phyloP scores from a whole-genome alignment of 163 green algal genomes.

The Trebouxia gelatinosa region DNA sequence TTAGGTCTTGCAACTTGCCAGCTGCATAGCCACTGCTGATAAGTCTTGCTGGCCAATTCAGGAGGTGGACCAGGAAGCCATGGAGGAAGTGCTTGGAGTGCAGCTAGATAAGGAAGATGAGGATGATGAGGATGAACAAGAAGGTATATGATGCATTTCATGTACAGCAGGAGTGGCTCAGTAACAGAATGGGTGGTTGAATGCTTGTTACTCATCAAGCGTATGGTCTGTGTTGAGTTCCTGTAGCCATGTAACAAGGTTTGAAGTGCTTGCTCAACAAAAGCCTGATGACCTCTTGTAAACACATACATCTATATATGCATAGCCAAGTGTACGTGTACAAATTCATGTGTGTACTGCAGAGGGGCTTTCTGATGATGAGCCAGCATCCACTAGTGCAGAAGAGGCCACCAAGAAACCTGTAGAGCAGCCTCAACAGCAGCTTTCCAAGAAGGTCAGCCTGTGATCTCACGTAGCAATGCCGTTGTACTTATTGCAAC shows the following conservation, averaged over 20 bases:
- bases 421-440: neutral
- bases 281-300: too few relatives aligned
- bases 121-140: conserved; percentile 15
- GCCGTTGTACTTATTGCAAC: too few relatives aligned
- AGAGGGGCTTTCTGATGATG: conserved; percentile 20
- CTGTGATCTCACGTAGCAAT: too few relatives aligned
- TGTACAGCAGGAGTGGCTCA: too few relatives aligned
- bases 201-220: too few relatives aligned
- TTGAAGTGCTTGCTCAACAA: too few relatives aligned
- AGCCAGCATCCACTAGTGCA: conserved; percentile 14
- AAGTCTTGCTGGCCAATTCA: neutral
- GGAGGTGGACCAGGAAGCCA: conserved; percentile 22
- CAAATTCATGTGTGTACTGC: neutral
- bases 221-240: too few relatives aligned
- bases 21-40: too few relatives aligned
- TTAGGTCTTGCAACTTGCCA: too few relatives aligned
- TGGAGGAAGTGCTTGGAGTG: conserved; percentile 19
- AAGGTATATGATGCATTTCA: conserved; percentile 10
- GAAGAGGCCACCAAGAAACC: conserved; percentile 21
- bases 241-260: too few relatives aligned
- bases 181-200: too few relatives aligned
- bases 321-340: neutral
- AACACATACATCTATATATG: neutral
- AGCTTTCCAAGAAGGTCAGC: conserved; percentile 31
- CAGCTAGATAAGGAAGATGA: conserved; percentile 24